Evolutionary conservation across 2,329 filamentous ascomycete species (phyloP), one percentile per base, ranked within the genome.

Genomic region (Lasiodiplodia hormozganensis): DNA sequence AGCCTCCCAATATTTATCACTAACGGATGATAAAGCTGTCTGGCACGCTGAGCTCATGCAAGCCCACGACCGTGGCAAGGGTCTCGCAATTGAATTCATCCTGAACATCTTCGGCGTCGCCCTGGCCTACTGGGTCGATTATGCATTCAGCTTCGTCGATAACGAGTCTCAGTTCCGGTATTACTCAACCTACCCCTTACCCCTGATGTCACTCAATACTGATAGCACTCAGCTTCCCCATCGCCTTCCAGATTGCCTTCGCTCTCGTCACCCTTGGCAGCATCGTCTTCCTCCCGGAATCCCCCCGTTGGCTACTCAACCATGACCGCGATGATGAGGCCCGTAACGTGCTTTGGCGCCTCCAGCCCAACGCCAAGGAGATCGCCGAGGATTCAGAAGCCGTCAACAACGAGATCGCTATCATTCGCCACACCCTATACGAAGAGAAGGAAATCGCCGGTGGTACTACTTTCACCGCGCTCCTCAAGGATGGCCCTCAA

Each of bases 291-390:
- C 78, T 88, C 2, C 86, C 87, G 0, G 87, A 89, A 72, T 87
- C 85, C 0, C 87, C 87, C 1, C 78, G 87, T 68, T 88, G 86
- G 86, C 77, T 88, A n/a, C 83, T 86, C 62, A 81, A 81, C 69
- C 82, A 85, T 38, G 84, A 85, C 51, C 82, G 83, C 14, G 77
- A 82, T 7, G 85, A 87, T 28, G 82, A 88, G 71, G 86, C 85
- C 1, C 78, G 83, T 31, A 75, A 80, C 4, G 82, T 87, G 1
- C 73, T 80, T 10, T 68, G 65, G 60, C 72, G 72, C 6, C 74
- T 78, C 0, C 73, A 77, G 40, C 76, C 81, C 49, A 54, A 69
- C 47, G 68, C 68, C 53, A 64, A 34, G 21, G 28, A 49, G 18
- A 65, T 74, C 74, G 4, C 74, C 21, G 72, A 81, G 4, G 70